Evolutionary conservation across 805 yeast species (phyloP).

Genomic region (Candida orba): DNA sequence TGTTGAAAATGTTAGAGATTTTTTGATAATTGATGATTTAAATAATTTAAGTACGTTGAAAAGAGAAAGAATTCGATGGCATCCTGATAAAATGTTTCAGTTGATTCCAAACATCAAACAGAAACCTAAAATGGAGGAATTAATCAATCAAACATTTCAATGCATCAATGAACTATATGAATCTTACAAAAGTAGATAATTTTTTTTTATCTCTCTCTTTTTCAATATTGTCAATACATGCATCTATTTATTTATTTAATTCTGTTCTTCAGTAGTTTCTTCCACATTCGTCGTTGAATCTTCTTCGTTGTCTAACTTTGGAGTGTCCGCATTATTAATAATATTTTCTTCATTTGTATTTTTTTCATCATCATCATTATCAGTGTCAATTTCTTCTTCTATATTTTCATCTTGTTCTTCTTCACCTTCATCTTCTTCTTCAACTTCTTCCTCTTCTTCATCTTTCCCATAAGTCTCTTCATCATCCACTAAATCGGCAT

Average conservation of each 20-base stretch:
- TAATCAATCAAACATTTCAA: conserved; percentile 37
- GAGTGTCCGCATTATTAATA: conserved; percentile 5
- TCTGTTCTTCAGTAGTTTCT: background rate
- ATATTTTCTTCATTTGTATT: conserved; percentile 10
- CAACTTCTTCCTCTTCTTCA: conserved; percentile 41
- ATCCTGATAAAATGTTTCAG: conserved; percentile 55
- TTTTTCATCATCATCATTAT: conserved; percentile 11
- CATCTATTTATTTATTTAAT: background rate
- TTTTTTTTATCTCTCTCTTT: background rate
- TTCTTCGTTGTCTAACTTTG: conserved; percentile 3
- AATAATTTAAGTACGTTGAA: conserved; percentile 23
- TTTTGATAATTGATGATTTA: conserved; percentile 8
- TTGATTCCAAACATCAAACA: conserved; percentile 14
- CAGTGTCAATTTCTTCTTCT: conserved; percentile 30
- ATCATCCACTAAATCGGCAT: conserved; percentile 53
- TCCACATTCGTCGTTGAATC: conserved; percentile 1
- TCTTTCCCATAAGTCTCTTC: conserved; percentile 55
- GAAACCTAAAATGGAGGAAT: conserved; percentile 11
- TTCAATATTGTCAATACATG: background rate
- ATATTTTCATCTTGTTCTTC: conserved; percentile 35
- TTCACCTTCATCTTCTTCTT: conserved; percentile 36
- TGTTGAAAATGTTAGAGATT: conserved; percentile 8
- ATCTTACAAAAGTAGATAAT: background rate
- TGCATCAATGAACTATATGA: conserved; percentile 35
- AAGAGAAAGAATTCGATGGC: conserved; percentile 57